Evolutionary conservation across 1,284 basidiomycete genomes (phyloP), one percentile per base, ranked within the genome.

Genomic region (Leccinum pachyderme): DNA sequence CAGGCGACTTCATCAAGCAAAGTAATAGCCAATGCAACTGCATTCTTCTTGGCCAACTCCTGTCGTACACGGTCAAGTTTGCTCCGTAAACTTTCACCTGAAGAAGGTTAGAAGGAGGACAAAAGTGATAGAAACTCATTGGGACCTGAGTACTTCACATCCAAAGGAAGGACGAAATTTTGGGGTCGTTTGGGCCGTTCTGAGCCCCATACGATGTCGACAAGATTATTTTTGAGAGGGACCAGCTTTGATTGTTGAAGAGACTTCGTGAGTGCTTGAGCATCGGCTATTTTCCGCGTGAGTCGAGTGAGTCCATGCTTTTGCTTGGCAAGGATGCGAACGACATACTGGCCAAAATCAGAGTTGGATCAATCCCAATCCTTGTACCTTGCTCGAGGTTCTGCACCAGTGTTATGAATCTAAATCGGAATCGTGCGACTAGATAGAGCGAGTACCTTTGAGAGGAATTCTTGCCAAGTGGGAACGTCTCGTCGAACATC

Each of bases 1-100:
- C 96, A 95, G 0, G 92, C 93, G 46, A 93, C 83, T 67, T 96
- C 94, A 69, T 96, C 94, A 7, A 98, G 81, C 77, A 87, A 84
- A 24, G 80, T 88, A 8, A 96, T 81, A 4, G 95, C 85, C 39
- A 90, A 73, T 2, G 87, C 88, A 32, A 81, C 79, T 1, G 80
- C 79, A 13, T 88, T 82, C 61, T 83, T 81, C 74, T 86, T 86
- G 53, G 66, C 65, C 51, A 95, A 65, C 59, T 88, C 83, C 55
- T 83, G 80, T 22, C 91, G 79, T 1, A 94, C 70, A 29, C 75
- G 73, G n/a, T 71, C 70, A 41, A 97, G 75, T 70, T 97, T 97
- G 25, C 82, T 79, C 27, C 71, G 62, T 37, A 87, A 80, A 0
- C 79, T 77, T 73, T 89, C 81, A 12, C 93, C 91, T 78, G 60